Evolutionary conservation across 139 green algal species (phyloP).

Genomic region (Coelastrella sp.): DNA sequence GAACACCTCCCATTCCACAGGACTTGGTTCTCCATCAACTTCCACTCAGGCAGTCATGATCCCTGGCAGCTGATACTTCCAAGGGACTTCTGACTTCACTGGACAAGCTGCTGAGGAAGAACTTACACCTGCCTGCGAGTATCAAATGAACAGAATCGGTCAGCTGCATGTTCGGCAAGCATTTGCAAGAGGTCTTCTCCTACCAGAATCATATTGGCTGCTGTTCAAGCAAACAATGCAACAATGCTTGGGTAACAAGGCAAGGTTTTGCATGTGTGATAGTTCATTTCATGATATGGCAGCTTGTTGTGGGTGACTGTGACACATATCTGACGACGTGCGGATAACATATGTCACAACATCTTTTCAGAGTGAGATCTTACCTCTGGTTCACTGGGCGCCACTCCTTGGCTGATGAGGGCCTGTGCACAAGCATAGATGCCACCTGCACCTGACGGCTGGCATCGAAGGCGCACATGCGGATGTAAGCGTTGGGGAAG

Average conservation of each 20-base stretch:
- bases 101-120: not conserved
- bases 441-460: conserved; percentile 75
- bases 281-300: too few species aligned
- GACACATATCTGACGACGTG: too few species aligned
- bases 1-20: not conserved
- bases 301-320: too few species aligned
- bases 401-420: conserved; percentile 59
- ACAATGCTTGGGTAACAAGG: too few species aligned
- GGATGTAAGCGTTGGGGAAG: conserved; percentile 96
- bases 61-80: not conserved
- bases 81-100: not conserved
- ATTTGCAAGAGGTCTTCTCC: too few species aligned
- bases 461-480: conserved; percentile 91
- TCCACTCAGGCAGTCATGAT: not conserved
- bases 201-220: too few species aligned
- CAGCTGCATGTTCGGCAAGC: too few species aligned
- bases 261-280: too few species aligned
- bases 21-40: not conserved
- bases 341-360: too few species aligned
- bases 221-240: too few species aligned
- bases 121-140: conserved; percentile 4
- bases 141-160: not conserved
- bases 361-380: not conserved
- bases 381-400: conserved; percentile 45
- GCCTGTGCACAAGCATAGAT: conserved; percentile 75